Evolutionary conservation across 202 grass and related monocot species (phyloP), one percentile per base, ranked within the genome.

Genomic region (Setaria italica): DNA sequence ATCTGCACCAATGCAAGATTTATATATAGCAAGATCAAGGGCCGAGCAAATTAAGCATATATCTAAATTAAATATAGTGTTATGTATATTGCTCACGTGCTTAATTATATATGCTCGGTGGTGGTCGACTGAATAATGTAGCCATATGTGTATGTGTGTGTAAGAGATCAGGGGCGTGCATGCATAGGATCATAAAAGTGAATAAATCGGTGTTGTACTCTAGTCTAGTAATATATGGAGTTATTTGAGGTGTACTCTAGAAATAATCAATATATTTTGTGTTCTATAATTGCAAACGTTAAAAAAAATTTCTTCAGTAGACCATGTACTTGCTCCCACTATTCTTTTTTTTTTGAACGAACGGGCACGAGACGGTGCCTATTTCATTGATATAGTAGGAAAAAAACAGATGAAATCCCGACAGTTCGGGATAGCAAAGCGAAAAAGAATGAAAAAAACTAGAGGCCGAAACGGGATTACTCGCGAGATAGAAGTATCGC

Each of bases 131-230:
- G 21, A 81, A 58, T 71, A 71, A 82, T 71, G 67, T 72, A 58
- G 14, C 35, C 13, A 56, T 57, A 13, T 37, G 8, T 13, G 6
- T 25, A 25, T 54, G 17, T 45, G 11, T 21, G 19, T 19, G 66
- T 69, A 70, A 82, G 79, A 58, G n/a, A 32, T 54, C 50, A 43
- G 21, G 21, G 35, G 79, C 20, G 57, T 37, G 79, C 49, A 81
- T 70, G 79, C 7, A 45, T 81, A 35, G 39, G 37, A 45, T 30
- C 32, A 54, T 42, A 12, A 6, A 6, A 30, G 29, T 64, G 9
- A 49, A 59, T 46, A 19, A 70, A 30, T 42, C 55, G 20, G 29
- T 30, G 32, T 42, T 80, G 48, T 3, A 57, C 7, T 7, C 4
- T 51, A 51, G 25, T 7, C 4, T 51, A 51, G 25, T 16, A 4